Evolutionary conservation across 345 rosid species (phyloP), one percentile per base, ranked within the genome.

Genomic region (Linum tenue): DNA sequence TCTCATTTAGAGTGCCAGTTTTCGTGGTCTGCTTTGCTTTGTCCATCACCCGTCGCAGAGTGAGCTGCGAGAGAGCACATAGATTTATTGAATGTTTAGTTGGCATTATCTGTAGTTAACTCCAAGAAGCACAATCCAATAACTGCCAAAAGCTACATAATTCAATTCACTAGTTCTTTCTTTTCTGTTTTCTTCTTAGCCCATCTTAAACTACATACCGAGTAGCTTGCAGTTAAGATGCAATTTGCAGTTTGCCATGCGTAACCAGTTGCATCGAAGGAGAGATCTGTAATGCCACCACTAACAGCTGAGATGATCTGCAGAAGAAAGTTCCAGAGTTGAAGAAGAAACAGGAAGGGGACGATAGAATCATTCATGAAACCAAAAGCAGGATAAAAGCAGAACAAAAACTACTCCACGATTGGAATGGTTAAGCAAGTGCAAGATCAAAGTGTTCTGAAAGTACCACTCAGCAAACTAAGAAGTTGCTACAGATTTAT

Each of bases 221-320:
- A 90, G 79, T 92, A 92, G 73, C 91, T 76, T 55, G 98, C 98
- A 39, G 98, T 92, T 59, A 92, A 72, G 68, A 88, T 15, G 74
- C 98, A 92, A 71, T 92, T 92, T 5, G 76, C 70, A 55, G 79
- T 67, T 81, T 92, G 97, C 97, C 98, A 92, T 8, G 81, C 39
- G 63, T 92, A 90, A 38, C 98, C 98, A 14, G 56, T 77, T 56
- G 82, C 72, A 70, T 92, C 79, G 69, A 86, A 92, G 35, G 97
- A 83, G 59, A 92, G 85, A 80, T 92, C 97, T 4, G 98, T 92
- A 55, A 90, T 76, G 57, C 98, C 90, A 7, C 96, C 87, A 39
- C 75, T 88, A 63, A 86, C 65, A 62, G 98, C 97, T 22, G 98
- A 92, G 66, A 92, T 84, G 50, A 90, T 85, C 98, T 90, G 80